Evolutionary conservation across 2,329 filamentous ascomycete species (phyloP).

Genomic region (Curvularia verruculosa): DNA sequence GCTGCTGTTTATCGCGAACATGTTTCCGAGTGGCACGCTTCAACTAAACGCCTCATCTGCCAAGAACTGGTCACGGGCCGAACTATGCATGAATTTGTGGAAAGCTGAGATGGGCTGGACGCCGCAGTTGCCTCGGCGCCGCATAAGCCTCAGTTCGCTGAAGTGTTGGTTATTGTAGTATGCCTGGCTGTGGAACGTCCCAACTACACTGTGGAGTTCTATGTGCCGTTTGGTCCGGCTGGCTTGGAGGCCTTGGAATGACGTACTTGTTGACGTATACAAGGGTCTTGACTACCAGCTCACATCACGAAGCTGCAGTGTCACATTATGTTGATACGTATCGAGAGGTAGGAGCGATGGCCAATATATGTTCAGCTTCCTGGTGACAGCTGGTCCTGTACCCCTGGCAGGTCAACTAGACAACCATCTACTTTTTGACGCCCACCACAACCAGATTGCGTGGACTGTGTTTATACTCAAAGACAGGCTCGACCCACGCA

Average conservation of each 20-base stretch:
- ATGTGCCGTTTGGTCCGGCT: conserved; percentile 6
- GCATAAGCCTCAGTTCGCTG: conserved; percentile 6
- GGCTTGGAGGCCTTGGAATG: conserved; percentile 3
- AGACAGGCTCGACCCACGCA: conserved; percentile 92
- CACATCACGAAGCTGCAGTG: not conserved
- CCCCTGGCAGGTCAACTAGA: not conserved
- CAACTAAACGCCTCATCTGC: conserved; percentile 1
- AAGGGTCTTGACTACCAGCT: not conserved
- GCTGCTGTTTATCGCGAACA: not conserved
- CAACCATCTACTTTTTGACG: conserved; percentile 65
- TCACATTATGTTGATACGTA: not conserved
- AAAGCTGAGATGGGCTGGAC: conserved; percentile 7
- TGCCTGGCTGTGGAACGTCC: not conserved
- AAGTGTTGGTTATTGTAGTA: not conserved
- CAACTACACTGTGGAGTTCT: conserved; percentile 1
- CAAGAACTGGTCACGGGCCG: not conserved
- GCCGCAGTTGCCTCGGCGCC: not conserved
- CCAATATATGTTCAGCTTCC: not conserved
- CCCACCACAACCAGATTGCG: conserved; percentile 93
- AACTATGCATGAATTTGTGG: not conserved
- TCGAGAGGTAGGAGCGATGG: not conserved
- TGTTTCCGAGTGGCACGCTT: not conserved
- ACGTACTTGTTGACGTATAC: not conserved
- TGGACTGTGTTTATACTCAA: conserved; percentile 85
- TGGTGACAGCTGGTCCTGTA: not conserved